Percentiles rank a stretch among this genome's conserved stretches.
Evolutionary conservation across 176 grass and related monocot genomes (phyloP).

Genomic region (Oryza glumipatula): DNA sequence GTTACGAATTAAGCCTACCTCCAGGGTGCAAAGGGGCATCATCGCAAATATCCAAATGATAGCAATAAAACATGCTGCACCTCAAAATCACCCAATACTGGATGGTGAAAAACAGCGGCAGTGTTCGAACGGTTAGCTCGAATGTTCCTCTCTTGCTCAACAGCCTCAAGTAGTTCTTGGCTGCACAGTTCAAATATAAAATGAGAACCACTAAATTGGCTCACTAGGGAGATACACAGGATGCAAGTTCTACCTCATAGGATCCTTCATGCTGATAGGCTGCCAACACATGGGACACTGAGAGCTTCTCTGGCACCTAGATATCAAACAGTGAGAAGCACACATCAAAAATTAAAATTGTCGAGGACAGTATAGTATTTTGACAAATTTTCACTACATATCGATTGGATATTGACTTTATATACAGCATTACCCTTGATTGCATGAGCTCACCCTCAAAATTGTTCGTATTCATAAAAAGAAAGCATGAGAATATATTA

Average conservation of each 20-base stretch:
- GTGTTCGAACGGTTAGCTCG: constrained; percentile 48
- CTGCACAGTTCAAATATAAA: constrained; percentile 41
- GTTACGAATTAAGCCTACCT: background rate
- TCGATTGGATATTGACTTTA: background rate
- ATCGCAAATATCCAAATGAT: constrained; percentile 24
- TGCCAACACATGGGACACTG: constrained; percentile 98
- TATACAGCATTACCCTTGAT: background rate
- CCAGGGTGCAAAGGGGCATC: background rate
- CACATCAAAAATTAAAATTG: constrained; percentile 1
- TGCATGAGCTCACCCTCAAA: background rate
- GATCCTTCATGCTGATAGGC: constrained; percentile 88
- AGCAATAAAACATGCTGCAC: constrained; percentile 55
- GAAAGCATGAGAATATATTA: background rate
- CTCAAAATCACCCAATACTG: constrained; percentile 85
- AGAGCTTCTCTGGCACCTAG: constrained; percentile 97
- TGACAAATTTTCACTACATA: background rate
- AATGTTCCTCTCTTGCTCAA: constrained; percentile 76
- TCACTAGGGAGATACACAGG: constrained; percentile 6
- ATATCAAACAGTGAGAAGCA: constrained; percentile 2
- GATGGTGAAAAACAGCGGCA: constrained; percentile 77
- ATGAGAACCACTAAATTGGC: background rate
- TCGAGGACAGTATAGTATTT: background rate
- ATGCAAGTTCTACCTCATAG: constrained; percentile 58
- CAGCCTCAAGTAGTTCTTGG: constrained; percentile 91
- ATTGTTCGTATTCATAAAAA: background rate